Evolutionary conservation across 2,329 filamentous ascomycete species (phyloP).

Genomic region (Verticillium nonalfalfae): DNA sequence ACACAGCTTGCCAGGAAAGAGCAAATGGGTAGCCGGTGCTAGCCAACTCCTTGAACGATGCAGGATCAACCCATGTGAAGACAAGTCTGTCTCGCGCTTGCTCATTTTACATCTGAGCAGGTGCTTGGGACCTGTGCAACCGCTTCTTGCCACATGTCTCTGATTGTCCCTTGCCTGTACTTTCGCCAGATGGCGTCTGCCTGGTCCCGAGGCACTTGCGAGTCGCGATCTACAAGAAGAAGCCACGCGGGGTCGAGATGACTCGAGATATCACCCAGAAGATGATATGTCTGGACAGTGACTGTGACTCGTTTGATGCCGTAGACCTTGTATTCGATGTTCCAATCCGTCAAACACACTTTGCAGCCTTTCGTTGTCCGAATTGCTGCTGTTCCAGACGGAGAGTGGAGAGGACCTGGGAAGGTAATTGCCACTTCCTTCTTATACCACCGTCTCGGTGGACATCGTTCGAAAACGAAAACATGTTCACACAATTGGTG

Average conservation of each 20-base stretch:
- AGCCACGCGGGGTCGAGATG: not conserved
- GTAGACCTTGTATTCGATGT: not conserved
- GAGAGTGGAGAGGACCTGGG: not conserved
- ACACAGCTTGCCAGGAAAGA: not conserved
- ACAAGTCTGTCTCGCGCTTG: not conserved
- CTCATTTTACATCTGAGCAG: not conserved
- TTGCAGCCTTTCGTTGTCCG: not conserved
- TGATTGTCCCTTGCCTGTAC: not conserved
- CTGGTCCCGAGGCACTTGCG: not conserved
- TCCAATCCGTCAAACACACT: not conserved
- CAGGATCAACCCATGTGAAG: not conserved
- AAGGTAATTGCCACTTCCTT: not conserved
- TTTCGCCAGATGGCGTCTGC: not conserved
- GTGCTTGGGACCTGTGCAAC: not conserved
- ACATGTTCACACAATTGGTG: not conserved
- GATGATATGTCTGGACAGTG: not conserved
- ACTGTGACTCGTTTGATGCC: not conserved
- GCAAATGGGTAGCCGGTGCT: not conserved
- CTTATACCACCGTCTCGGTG: not conserved
- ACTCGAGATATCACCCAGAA: not conserved
- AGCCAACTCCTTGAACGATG: not conserved
- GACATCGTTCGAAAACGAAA: not conserved
- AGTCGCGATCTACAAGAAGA: not conserved
- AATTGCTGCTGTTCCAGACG: not conserved
- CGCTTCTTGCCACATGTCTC: not conserved